Base-by-base conservation (phyloP, 495 filamentous ascomycete genomes). In the Podospora pseudoanserina region DNA sequence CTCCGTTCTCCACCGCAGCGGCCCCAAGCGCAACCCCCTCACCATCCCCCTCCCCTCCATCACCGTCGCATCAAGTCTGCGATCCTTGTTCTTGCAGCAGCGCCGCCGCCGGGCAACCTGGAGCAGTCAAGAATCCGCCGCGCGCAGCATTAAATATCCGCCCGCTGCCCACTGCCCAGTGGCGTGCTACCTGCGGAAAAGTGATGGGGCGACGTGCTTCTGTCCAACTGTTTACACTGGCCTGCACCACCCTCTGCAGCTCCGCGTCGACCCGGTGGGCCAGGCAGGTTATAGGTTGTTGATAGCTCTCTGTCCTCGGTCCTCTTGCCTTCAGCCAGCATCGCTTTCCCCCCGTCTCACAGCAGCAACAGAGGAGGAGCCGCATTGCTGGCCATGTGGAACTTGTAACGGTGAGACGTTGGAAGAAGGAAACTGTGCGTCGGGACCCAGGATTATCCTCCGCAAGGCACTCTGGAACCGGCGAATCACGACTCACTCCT, bases 311-410 rank as follows among this genome's bases (percentile, higher is more conserved):
- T 60, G 26, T 73, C 66, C 68, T 71, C 62, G 63, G 56, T 70
- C 64, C 39, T 70, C 7, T 66, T 68, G 18, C 62, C 55, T 67
- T 66, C 67, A 71, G 59, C 70, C 67, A 60, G 61, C 68, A 53
- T 34, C 58, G 18, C 20, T 2, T 60, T 0, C 23, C 1, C 44
- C 63, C 64, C 28, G 56, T 69, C 34, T n/a, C 67, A 65, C 70
- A 56, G 60, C 67, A 71, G 16, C 32, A 55, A 23, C 28, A 23
- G 56, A 64, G 23, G 28, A 64, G 49, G 68, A 60, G 71, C 70
- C 70, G 76, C 73, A 74, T 77, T 72, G 72, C 72, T 74, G 71
- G 77, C 72, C 76, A 79, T 79, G 76, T 76, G 76, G 72, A 67
- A 63, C 72, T 62, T 63, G 65, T 66, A 62, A 73, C 71, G 68